These are phyloP conservation scores for Trichoderma gamsii DNA, from an alignment of 495 filamentous ascomycete genomes.

Conservation along the genomic window DNA sequence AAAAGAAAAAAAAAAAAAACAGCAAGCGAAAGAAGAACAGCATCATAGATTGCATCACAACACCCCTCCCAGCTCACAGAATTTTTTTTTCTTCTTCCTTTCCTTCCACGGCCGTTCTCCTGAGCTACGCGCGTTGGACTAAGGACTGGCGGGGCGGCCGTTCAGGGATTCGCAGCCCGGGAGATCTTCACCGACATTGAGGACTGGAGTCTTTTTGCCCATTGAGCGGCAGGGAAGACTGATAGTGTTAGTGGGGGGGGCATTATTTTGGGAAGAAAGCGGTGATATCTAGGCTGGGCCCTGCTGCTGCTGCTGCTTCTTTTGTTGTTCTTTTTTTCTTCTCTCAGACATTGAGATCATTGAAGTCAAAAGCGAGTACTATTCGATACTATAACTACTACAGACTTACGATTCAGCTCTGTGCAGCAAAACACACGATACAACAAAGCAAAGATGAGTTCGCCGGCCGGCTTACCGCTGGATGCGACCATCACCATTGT, in stretches of 20 bases:
- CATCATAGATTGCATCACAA: background rate
- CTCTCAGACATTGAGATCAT: background rate
- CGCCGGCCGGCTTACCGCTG: constrained; percentile 28
- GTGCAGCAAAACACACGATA: background rate
- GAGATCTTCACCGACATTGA: constrained; percentile 13
- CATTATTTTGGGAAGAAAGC: background rate
- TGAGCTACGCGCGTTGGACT: constrained; percentile 8
- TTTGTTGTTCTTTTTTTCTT: background rate
- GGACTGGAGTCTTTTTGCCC: background rate
- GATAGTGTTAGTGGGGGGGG: no score
- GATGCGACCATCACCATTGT: constrained; percentile 79
- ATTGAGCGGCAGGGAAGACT: no score
- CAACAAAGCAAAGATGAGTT: constrained; percentile 2
- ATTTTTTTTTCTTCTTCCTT: background rate
- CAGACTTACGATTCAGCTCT: background rate
- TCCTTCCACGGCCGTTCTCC: constrained; percentile 1
- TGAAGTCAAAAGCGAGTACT: background rate
- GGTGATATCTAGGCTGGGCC: background rate
- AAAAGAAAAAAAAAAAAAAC: background rate
- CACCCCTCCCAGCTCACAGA: background rate
- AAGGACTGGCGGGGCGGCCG: constrained; percentile 2
- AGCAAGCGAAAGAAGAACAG: background rate
- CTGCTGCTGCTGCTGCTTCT: background rate
- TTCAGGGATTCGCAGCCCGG: constrained; percentile 11
- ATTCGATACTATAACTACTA: no score